A percentile compares a stretch with the other conserved stretches of the same genome.
Conservation (phyloP, 2,329 filamentous ascomycete genomes). For the Aspergillus tanneri region DNA sequence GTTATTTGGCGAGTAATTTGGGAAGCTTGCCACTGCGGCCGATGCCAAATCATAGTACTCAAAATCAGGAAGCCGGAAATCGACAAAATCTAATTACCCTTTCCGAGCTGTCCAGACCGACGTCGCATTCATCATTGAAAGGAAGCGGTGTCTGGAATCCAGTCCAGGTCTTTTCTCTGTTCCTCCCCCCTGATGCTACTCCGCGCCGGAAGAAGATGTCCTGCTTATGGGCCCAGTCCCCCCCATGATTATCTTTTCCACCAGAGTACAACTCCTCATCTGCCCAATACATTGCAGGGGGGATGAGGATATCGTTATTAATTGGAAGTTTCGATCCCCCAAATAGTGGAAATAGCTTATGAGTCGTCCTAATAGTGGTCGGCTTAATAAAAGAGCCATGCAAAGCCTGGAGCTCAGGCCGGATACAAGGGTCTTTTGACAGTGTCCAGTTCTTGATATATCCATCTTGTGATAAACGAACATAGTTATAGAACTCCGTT, state of each 20-base stretch:
- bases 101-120: slow-evolving; percentile 54
- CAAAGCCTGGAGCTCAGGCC: slow-evolving; percentile 45
- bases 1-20: slow-evolving; percentile 42
- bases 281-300: slow-evolving; percentile 52
- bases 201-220: slow-evolving; percentile 50
- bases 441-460: slow-evolving; percentile 51
- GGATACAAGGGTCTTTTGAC: slow-evolving; percentile 47
- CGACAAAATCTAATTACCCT: slow-evolving; percentile 30
- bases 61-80: slow-evolving; percentile 32
- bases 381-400: slow-evolving; percentile 53
- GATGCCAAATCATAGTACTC: slow-evolving; percentile 45
- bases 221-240: slow-evolving; percentile 45
- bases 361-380: slow-evolving; percentile 46
- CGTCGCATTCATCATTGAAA: slow-evolving; percentile 69
- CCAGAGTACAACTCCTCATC: slow-evolving; percentile 46
- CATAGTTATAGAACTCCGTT: slow-evolving; percentile 29
- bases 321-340: slow-evolving; percentile 51
- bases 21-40: slow-evolving; percentile 31
- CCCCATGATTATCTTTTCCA: slow-evolving; percentile 36
- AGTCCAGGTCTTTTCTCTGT: slow-evolving; percentile 60
- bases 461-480: slow-evolving; percentile 41
- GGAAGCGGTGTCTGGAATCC: slow-evolving; percentile 75
- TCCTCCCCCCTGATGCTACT: slow-evolving; percentile 48
- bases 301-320: slow-evolving; percentile 55
- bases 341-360: slow-evolving; percentile 50